Evolutionary conservation across 1,284 basidiomycete genomes (phyloP).

Genomic region (Dichomitus squalens): DNA sequence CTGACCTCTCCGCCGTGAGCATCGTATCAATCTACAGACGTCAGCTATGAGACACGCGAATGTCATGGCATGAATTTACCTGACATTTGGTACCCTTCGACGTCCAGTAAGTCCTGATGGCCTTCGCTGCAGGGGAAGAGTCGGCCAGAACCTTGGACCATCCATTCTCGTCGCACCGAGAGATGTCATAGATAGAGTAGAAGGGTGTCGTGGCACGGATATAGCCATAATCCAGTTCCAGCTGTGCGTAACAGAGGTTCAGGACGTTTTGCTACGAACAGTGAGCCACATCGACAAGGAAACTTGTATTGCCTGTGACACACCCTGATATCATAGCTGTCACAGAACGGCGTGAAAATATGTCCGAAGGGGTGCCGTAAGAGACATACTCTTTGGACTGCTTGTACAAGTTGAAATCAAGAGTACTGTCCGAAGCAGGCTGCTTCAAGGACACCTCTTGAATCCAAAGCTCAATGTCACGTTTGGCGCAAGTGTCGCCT

Average conservation of each 20-base stretch:
- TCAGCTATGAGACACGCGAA: neutral
- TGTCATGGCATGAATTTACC: constrained; percentile 20
- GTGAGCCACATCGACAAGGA: neutral
- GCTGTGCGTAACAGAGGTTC: constrained; percentile 48
- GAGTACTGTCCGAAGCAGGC: constrained; percentile 39
- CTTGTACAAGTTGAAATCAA: constrained; percentile 47
- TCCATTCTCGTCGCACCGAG: constrained; percentile 27
- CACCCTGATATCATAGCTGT: constrained; percentile 45
- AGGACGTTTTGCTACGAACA: constrained; percentile 43
- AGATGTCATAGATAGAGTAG: constrained; percentile 48
- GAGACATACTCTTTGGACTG: constrained; percentile 41
- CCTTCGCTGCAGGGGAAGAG: constrained; percentile 36
- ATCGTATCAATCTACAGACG: constrained; percentile 42
- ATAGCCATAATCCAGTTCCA: constrained; percentile 50
- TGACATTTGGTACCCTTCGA: constrained; percentile 30
- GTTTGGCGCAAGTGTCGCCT: constrained; percentile 47
- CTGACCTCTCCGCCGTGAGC: constrained; percentile 30
- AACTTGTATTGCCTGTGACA: constrained; percentile 2
- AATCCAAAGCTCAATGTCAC: constrained; percentile 43
- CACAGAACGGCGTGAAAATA: neutral
- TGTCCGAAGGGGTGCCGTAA: neutral
- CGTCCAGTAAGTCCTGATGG: constrained; percentile 41
- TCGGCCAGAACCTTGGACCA: constrained; percentile 39
- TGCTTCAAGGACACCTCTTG: constrained; percentile 42
- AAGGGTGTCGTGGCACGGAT: constrained; percentile 49